Conservation (phyloP, 2,329 filamentous ascomycete genomes). For the Neospermospora avenae region DNA sequence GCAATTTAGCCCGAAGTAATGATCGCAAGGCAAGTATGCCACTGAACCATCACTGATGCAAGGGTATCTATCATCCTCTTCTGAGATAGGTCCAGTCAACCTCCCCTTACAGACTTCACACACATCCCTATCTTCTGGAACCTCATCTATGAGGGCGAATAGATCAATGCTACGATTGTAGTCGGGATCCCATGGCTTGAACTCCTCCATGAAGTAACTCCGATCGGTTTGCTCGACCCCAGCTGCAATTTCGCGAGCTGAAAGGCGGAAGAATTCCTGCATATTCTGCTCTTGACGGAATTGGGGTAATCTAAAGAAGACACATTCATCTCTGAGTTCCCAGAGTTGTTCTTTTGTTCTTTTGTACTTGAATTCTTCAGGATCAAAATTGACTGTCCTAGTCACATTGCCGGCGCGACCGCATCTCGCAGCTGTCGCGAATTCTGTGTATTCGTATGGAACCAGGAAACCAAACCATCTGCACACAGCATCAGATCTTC, state of each 20-base stretch:
- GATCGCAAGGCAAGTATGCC: neutral
- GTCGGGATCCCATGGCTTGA: neutral
- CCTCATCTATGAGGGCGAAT: neutral
- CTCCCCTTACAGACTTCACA: neutral
- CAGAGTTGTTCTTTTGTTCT: neutral
- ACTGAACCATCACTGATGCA: neutral
- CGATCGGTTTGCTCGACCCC: neutral
- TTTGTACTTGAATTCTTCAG: neutral
- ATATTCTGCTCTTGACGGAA: neutral
- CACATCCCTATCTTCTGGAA: neutral
- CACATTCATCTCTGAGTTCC: neutral
- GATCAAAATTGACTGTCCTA: neutral
- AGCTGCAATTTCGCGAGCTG: neutral
- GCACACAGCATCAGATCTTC: neutral
- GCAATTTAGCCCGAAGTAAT: slow-evolving; percentile 7
- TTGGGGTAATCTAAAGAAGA: neutral
- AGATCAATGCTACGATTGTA: neutral
- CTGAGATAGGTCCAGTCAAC: neutral
- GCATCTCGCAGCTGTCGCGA: neutral
- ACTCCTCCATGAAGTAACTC: neutral
- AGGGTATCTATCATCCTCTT: neutral
- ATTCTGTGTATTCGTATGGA: slow-evolving; percentile 2
- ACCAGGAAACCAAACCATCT: neutral
- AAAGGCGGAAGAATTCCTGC: neutral
- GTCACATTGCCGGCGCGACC: slow-evolving; percentile 4